These are phyloP conservation scores for Xerocomus spinulosus DNA, from an alignment of 768 basidiomycete genomes.

Conservation along the genomic window DNA sequence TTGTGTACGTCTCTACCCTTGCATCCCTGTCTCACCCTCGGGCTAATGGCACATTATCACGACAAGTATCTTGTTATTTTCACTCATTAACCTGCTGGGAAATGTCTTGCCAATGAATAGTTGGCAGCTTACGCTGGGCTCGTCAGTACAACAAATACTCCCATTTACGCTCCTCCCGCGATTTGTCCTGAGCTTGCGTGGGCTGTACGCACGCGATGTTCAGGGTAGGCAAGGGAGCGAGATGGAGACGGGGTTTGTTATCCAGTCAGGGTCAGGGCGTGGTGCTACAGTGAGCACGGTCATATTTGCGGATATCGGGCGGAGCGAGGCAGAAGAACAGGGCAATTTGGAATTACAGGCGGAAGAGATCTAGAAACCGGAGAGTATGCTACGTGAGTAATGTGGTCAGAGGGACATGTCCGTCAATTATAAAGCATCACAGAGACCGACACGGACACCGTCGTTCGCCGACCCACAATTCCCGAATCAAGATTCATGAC, in stretches of 20 bases:
- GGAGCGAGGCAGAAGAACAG: not conserved
- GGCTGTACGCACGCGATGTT: not conserved
- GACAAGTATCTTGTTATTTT: not conserved
- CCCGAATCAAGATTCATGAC: too few relatives aligned
- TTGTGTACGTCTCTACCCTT: not conserved
- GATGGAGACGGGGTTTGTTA: not conserved
- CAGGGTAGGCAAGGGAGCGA: not conserved
- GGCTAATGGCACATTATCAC: not conserved
- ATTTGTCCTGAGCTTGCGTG: not conserved
- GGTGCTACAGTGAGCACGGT: not conserved
- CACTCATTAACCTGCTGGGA: not conserved
- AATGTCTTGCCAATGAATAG: not conserved
- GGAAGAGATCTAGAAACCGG: too few relatives aligned
- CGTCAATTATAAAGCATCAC: too few relatives aligned
- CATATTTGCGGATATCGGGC: not conserved
- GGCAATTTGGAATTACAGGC: not conserved
- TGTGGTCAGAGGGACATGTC: too few relatives aligned
- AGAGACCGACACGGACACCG: too few relatives aligned
- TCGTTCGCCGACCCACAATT: too few relatives aligned
- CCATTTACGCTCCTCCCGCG: not conserved
- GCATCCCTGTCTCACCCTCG: not conserved
- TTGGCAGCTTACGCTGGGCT: not conserved
- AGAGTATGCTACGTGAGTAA: too few relatives aligned
- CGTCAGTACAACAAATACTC: not conserved
- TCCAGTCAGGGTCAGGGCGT: not conserved